Evolutionary conservation across 202 grass and related monocot genomes (phyloP), one percentile per base, ranked within the genome.

Genomic region (Digitaria exilis): DNA sequence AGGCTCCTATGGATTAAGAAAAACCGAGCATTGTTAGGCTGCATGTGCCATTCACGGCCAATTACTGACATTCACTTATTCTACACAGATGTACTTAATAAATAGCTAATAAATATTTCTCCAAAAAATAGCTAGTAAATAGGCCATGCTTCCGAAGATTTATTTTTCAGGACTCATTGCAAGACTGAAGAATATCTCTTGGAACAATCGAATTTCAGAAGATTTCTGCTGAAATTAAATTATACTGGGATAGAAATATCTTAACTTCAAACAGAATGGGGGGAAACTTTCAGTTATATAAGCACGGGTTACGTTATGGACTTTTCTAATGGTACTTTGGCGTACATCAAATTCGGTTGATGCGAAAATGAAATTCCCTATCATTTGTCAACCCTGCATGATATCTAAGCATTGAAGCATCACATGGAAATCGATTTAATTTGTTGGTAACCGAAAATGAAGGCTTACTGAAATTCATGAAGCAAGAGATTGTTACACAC

Each of bases 401-500:
- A 72, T 73, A 69, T 65, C 54, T 18, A 13, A 18, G 80, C 58
- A 73, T 73, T 84, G 48, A 67, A 67, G 17, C 3, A 59, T 54
- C 66, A 64, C 74, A 39, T 39, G 58, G 57, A 65, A 37, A 58
- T 46, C 55, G 43, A 29, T 55, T 49, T 55, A 49, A 48, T 64
- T 48, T 73, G 35, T 3, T 51, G 59, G 80, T 59, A 39, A 39
- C 26, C 26, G 80, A 88, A 79, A 88, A 88, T 54, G 75, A 79
- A 67, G 66, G 49, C 48, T 24, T 88, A 83, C 80, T 73, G 14
- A 60, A 64, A 73, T 59, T 24, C 19, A 31, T 73, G 29, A 60
- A 87, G 49, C 39, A 51, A 76, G 49, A 76, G 39, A 82, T 76
- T n/a, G n/a, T n/a, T n/a, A n/a, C n/a, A 12, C 73, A 67, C 28